Base-by-base conservation (phyloP, 2,329 filamentous ascomycete species). In the Penicillium glabrum region DNA sequence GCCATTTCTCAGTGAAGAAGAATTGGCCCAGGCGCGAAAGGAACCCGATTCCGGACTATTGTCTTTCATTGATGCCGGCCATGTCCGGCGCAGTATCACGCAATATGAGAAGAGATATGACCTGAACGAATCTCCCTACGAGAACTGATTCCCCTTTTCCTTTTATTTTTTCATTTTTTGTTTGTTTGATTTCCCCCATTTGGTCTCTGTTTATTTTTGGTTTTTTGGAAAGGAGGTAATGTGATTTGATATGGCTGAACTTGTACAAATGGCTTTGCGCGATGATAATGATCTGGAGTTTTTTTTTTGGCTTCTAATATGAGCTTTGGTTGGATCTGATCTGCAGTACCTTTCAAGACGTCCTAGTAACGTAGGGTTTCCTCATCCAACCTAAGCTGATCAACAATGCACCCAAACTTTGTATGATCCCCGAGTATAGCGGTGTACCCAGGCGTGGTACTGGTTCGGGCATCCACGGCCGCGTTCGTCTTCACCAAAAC, bases 121-220 rank as follows among this genome's bases (percentile, higher is more conserved):
- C 24, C 58, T 71, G 57, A 61, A 67, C 46, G 69, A 71, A 62
- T 71, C 66, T 9, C 64, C 67, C 29, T 53, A 67, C 53, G 69
- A 70, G 57, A 66, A 62, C 41, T 68, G 63, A 64, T 39, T 13
- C 24, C 31, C 21, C 53, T 50, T 44, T 21, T 23, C 54, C 53
- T 35, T 55, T 49, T 41, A 6, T 11, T 23, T 23, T 41, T 23
- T 6, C 2, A 23, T 6, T 6, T 26, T 26, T 26, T 26, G 24
- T 26, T 26, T 11, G 9, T 14, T 23, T 6, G n/a, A 13, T 5
- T 21, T 35, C 21, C 46, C 6, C 19, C 11, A 7, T 37, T 37
- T 24, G 37, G 1, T 14, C 9, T 35, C 19, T 47, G 19, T 16
- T n/a, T 8, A 8, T 26, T 26, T 26, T 7, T 19, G 26, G 8